Base-by-base conservation (phyloP, 2,329 filamentous ascomycete species). In the Thyridium curvatum region DNA sequence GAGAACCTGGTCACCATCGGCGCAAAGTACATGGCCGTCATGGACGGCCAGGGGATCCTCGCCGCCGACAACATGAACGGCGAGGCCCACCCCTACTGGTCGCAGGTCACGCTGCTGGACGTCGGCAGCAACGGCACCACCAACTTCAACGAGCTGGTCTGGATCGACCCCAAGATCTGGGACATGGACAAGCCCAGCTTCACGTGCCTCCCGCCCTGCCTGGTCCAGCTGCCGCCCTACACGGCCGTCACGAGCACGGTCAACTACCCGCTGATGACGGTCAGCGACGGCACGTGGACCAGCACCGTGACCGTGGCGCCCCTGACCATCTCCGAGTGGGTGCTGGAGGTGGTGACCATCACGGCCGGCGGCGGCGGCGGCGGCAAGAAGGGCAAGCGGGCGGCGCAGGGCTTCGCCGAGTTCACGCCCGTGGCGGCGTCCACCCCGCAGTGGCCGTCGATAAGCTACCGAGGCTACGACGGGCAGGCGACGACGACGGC, bases 1-100 rank as follows among this genome's bases (percentile, higher is more conserved):
- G 38, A 52, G 28, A 46, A 59, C 21, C 40, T 61, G 15, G 42
- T 61, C 9, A 55, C 52, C 8, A 59, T 60, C 8, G 56, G 59
- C 3, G 47, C 56, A 18, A 52, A 52, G 38, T 51, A 59, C 37
- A 53, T 53, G 43, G 41, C 44, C 4, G 44, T 52, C 7, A 44
- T 46, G 18, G 47, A 58, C 34, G 52, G 52, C 13, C 40, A 49
- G 18, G 47, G 39, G 10, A 50, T 60, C 33, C 5, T 16, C 10
- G 52, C 58, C 8, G 30, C 36, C 8, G 53, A 56, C 30, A 58
- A 59, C 38, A 41, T 55, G 5, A 51, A 51, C 35, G 45, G 56
- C 9, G 40, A 53, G 2, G 28, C 26, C 10, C 56, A 60, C 28
- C 56, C 56, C 5, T 30, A 18, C 12, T 58, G 55, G 56, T 52